Evolutionary conservation across 1,284 basidiomycete species (phyloP).

Genomic region (Ceratobasidium sp.): DNA sequence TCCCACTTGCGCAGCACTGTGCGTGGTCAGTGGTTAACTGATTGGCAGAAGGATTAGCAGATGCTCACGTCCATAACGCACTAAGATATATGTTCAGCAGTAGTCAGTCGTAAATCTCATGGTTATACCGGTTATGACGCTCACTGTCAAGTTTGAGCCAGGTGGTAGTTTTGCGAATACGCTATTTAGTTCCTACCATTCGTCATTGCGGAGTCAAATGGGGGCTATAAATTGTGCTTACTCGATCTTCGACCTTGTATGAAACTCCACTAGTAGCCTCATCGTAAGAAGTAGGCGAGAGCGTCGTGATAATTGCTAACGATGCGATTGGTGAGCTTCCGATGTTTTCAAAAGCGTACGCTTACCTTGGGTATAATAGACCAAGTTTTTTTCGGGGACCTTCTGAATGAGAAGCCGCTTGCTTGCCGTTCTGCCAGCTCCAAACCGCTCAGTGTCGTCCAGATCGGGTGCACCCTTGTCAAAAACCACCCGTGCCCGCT

Average conservation of each 20-base stretch:
- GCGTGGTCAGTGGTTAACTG: not conserved
- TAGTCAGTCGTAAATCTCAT: not conserved
- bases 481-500: constrained; percentile 3
- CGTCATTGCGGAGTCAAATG: not conserved
- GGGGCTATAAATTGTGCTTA: not conserved
- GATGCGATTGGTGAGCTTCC: not conserved
- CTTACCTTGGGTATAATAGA: constrained; percentile 6
- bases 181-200: not conserved
- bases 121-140: not conserved
- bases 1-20: constrained; percentile 18
- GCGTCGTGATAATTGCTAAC: not conserved
- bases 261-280: not conserved
- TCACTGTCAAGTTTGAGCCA: not conserved
- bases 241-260: not conserved
- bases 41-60: not conserved
- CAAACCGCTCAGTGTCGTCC: not conserved
- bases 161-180: not conserved
- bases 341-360: not conserved
- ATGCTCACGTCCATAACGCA: constrained; percentile 5
- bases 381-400: not conserved
- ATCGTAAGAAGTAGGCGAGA: not conserved
- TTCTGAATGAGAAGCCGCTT: not conserved
- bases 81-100: constrained; percentile 1
- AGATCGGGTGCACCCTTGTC: not conserved
- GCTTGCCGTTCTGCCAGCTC: not conserved